Evolutionary conservation across 2,329 filamentous ascomycete species (phyloP).

Genomic region (Colletotrichum sp.): DNA sequence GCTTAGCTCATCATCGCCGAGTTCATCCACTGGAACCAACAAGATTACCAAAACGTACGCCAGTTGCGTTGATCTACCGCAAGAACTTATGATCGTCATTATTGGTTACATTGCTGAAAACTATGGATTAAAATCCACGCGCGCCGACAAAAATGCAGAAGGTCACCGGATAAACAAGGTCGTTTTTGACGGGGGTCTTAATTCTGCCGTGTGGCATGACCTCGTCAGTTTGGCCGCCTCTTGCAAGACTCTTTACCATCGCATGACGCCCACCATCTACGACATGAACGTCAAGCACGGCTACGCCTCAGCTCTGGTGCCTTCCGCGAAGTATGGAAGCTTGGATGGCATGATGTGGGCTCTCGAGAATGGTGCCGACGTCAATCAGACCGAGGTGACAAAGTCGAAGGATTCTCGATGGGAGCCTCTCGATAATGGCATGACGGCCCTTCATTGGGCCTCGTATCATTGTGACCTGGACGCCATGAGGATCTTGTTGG

Average conservation of each 20-base stretch:
- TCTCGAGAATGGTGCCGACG: not conserved
- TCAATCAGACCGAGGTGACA: not conserved
- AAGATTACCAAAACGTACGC: accelerated
- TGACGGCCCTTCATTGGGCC: not conserved
- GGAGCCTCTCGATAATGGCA: not conserved
- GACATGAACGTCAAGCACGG: not conserved
- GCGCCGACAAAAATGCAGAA: not conserved
- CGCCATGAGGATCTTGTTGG: not conserved
- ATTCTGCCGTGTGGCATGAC: not conserved
- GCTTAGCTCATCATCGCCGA: not conserved
- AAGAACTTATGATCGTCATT: accelerated
- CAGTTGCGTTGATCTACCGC: not conserved
- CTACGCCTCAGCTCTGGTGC: not conserved
- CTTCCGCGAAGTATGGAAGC: not conserved
- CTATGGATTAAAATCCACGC: accelerated
- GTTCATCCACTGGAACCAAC: accelerated
- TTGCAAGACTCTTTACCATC: not conserved
- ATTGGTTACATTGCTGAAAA: accelerated
- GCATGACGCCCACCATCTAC: not conserved
- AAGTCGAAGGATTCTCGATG: not conserved
- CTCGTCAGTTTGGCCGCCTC: not conserved
- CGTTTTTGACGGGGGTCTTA: accelerated
- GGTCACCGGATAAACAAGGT: not conserved
- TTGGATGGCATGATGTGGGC: not conserved
- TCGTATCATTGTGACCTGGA: not conserved